Evolutionary conservation across 1,139 yeast species (phyloP).

Genomic region (Yamadazyma friedrichii): DNA sequence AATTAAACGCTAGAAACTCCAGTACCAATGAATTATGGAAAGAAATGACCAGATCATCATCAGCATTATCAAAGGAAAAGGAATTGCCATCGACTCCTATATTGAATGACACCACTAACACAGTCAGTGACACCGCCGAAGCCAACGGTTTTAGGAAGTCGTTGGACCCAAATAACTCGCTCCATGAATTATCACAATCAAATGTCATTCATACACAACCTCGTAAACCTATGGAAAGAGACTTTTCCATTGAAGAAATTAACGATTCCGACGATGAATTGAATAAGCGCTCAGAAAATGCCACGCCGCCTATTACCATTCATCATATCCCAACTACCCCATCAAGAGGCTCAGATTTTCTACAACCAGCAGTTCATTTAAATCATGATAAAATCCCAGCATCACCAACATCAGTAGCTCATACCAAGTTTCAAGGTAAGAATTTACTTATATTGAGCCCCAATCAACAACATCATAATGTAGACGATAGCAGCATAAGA

Average conservation of each 20-base stretch:
- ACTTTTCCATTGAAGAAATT: conserved; percentile 42
- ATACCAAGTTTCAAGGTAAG: conserved; percentile 24
- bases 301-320: conserved; percentile 2
- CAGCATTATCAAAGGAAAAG: conserved; percentile 26
- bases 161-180: conserved; percentile 3
- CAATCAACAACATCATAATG: conserved; percentile 20
- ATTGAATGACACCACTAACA: not conserved
- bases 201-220: conserved; percentile 6
- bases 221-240: conserved; percentile 16
- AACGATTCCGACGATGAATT: conserved; percentile 42
- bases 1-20: conserved; percentile 12
- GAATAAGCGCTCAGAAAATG: conserved; percentile 9
- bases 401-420: conserved; percentile 13
- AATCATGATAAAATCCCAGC: conserved; percentile 4
- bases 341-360: not conserved
- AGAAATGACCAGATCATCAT: conserved; percentile 14
- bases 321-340: not conserved
- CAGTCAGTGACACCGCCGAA: conserved; percentile 1
- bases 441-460: conserved; percentile 43
- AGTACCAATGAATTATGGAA: conserved; percentile 9
- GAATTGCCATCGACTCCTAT: conserved; percentile 27
- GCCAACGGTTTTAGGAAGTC: conserved; percentile 1
- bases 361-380: conserved; percentile 16
- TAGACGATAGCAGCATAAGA: conserved; percentile 2
- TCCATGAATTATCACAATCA: not conserved